Conservation (phyloP, 768 basidiomycete genomes). For the Tylopilus vinaceipallidus region DNA sequence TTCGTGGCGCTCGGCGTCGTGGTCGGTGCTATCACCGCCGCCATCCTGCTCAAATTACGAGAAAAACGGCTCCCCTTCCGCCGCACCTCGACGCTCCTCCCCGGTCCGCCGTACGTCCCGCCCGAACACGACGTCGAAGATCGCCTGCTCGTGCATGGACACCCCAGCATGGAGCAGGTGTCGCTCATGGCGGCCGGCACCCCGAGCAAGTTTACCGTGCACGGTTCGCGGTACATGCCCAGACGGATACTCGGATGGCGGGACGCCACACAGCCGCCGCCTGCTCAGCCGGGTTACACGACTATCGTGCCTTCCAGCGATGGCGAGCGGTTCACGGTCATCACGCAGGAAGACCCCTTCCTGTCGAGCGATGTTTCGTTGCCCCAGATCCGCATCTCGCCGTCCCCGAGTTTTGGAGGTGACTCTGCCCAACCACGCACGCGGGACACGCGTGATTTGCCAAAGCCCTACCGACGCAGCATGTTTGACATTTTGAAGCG, state of each 20-base stretch:
- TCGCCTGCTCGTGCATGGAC: constrained; percentile 9
- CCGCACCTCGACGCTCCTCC: constrained; percentile 18
- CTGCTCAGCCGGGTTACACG: constrained; percentile 3
- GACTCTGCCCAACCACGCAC: neutral
- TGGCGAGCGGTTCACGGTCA: constrained; percentile 25
- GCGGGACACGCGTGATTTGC: neutral
- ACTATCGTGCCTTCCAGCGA: constrained; percentile 23
- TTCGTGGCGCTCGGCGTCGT: constrained; percentile 26
- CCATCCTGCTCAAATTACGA: constrained; percentile 13
- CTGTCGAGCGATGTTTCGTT: neutral
- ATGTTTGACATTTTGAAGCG: constrained; percentile 25
- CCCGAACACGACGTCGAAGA: constrained; percentile 19
- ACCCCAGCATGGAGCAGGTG: constrained; percentile 29
- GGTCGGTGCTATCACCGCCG: constrained; percentile 18
- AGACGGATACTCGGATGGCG: constrained; percentile 12
- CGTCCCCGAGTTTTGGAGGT: neutral
- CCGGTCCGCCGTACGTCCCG: constrained; percentile 27
- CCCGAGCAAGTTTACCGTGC: constrained; percentile 31
- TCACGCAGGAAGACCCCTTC: constrained; percentile 26
- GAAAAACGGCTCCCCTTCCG: neutral
- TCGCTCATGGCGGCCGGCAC: constrained; percentile 23
- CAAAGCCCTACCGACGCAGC: constrained; percentile 20
- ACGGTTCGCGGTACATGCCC: constrained; percentile 27
- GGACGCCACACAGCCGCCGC: neutral
- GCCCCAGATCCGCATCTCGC: constrained; percentile 4